Percentiles rank a stretch among this genome's conserved stretches.
Conservation (phyloP, 345 rosid species). For the Melaleuca alternifolia region DNA sequence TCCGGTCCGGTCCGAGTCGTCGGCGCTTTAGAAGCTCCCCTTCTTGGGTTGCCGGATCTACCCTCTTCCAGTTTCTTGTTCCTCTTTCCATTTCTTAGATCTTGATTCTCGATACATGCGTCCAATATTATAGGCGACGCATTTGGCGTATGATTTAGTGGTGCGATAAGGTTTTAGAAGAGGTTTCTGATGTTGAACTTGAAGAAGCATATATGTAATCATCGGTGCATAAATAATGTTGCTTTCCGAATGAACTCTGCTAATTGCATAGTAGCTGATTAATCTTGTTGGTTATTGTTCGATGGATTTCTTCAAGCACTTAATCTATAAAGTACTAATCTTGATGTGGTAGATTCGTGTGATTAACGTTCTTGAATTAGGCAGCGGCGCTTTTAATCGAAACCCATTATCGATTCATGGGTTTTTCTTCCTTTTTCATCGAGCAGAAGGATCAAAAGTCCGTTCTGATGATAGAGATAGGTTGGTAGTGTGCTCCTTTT, state of each 20-base stretch:
- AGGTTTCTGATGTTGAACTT: not conserved
- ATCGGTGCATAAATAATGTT: not conserved
- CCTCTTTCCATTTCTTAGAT: not conserved
- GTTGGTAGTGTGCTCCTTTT: not conserved
- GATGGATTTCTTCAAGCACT: not conserved
- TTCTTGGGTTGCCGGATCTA: not conserved
- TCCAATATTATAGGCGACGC: not conserved
- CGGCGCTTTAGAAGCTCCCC: not conserved
- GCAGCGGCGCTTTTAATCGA: not conserved
- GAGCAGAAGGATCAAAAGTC: not conserved
- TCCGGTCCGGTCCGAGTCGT: not conserved
- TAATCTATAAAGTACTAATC: not conserved
- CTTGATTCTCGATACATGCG: not conserved
- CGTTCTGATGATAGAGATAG: not conserved
- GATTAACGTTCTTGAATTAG: not conserved
- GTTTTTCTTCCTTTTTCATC: not conserved
- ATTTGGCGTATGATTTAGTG: not conserved
- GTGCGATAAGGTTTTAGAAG: not conserved
- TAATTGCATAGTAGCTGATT: not conserved
- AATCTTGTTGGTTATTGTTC: not conserved
- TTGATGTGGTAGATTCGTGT: not conserved
- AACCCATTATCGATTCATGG: not conserved
- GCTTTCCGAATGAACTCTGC: not conserved
- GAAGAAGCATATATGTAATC: not conserved
- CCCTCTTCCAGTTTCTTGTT: not conserved